Evolutionary conservation across 2,329 filamentous ascomycete species (phyloP), one percentile per base, ranked within the genome.

Genomic region (Fusarium camptoceras): DNA sequence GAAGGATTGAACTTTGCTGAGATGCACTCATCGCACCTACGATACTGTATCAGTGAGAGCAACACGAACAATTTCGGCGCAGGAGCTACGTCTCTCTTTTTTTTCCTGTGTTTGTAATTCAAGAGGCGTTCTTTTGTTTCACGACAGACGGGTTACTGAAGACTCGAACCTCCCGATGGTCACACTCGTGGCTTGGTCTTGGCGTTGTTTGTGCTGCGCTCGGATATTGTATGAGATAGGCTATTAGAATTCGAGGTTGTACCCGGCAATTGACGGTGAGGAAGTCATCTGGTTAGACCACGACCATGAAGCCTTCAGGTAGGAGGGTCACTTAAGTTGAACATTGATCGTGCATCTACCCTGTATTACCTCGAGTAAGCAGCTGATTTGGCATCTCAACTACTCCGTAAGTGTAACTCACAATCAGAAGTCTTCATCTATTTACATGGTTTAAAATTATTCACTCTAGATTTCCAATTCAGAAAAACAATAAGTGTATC

Each of bases 141-240:
- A 61, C 43, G 6, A 31, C 11, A 41, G 43, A 12, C 22, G 43
- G 42, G 41, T 39, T 25, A 28, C 27, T 66, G 25, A 48, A 43
- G 43, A 60, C 62, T 66, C 42, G 62, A 66, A 43, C 27, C 54
- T 60, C 20, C 55, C 24, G 20, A 31, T 55, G 20, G 42, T 55
- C 43, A 31, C 28, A 49, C 55, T 27, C n/a, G 20, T 58, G 51
- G 50, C 43, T 61, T 12, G 4, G 15, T 59, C 31, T 47, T 55
- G 39, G 55, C 62, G 39, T 39, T 28, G 51, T 39, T 42, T 47
- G 50, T 55, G 46, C 34, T 27, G 24, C 28, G 22, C 8, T 16
- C 5, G 24, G 25, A 57, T 25, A n/a, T 27, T 12, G 12, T 18
- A 39, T 15, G 24, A 22, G 55, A 43, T 66, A 66, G 43, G 62